These are phyloP conservation scores for Bryoglossum gracile DNA, from an alignment of 495 filamentous ascomycete species.

Conservation along the genomic window DNA sequence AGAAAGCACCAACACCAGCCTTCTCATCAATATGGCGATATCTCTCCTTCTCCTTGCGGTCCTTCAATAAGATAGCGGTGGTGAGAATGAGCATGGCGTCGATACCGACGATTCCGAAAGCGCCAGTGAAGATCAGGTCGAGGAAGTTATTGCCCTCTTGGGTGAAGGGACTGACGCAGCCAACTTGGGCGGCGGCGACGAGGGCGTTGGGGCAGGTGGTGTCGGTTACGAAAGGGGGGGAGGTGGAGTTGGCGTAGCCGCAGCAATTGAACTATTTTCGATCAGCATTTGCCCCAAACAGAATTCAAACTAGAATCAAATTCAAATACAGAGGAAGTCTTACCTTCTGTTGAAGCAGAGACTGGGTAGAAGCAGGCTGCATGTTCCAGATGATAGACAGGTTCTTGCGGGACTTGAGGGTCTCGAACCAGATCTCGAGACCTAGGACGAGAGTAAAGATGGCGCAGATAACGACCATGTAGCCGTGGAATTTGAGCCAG, in stretches of 20 bases:
- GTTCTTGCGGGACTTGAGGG: slow-evolving; percentile 52
- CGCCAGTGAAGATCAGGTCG: slow-evolving; percentile 64
- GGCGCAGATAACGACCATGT: slow-evolving; percentile 50
- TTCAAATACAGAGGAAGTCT: slow-evolving; percentile 18
- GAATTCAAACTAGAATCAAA: slow-evolving; percentile 1
- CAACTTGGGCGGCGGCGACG: slow-evolving; percentile 55
- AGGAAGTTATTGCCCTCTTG: slow-evolving; percentile 59
- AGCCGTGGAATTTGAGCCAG: slow-evolving; percentile 54
- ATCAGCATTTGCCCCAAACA: slow-evolving; percentile 16
- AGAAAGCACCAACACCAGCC: slow-evolving; percentile 34
- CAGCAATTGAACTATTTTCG: slow-evolving; percentile 60
- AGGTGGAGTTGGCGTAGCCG: slow-evolving; percentile 60
- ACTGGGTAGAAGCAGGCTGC: slow-evolving; percentile 46
- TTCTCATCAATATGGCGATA: slow-evolving; percentile 71
- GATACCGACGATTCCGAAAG: slow-evolving; percentile 64
- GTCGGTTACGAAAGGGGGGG: slow-evolving; percentile 56
- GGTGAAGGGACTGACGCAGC: slow-evolving; percentile 56
- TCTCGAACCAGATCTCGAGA: slow-evolving; percentile 61
- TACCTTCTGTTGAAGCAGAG: slow-evolving; percentile 58
- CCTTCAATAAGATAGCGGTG: slow-evolving; percentile 62
- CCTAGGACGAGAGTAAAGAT: slow-evolving; percentile 60
- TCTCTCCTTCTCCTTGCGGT: slow-evolving; percentile 61
- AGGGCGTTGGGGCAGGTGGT: slow-evolving; percentile 51
- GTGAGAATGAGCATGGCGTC: slow-evolving; percentile 49
- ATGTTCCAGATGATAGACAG: slow-evolving; percentile 47